Evolutionary conservation across 2,329 filamentous ascomycete genomes (phyloP), one percentile per base, ranked within the genome.

Genomic region (Fusarium subtropicale): DNA sequence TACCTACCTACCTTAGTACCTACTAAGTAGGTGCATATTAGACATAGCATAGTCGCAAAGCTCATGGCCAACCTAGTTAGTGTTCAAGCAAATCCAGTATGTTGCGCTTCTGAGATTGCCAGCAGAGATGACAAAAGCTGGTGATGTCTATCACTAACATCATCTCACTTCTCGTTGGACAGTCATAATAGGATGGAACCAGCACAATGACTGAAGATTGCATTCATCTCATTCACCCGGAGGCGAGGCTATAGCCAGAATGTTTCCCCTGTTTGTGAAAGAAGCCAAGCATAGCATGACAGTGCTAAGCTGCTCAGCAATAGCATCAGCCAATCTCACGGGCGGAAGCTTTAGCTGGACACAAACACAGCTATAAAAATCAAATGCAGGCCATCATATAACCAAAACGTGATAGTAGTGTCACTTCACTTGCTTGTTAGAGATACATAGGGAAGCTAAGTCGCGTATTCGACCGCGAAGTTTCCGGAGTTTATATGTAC

Each of bases 401-500:
- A 58, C 55, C 47, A 54, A 58, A 58, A 41, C 41, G 58, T 55
- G 33, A 58, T 59, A 66, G 58, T 64, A 72, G 66, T 73, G 47
- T 71, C 68, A 74, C 69, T 75, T 75, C 71, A 74, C 70, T 74
- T 74, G 64, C 59, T 63, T 71, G 68, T 69, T 76, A 74, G 68
- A 72, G 71, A 76, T 79, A 76, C 74, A 77, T 76, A 77, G 74
- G 75, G 74, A 76, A 76, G 74, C 76, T 72, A 76, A 76, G 73
- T 71, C 79, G 71, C 77, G 68, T 69, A 76, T 78, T 78, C 74
- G 71, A 78, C 76, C 75, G 77, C 77, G 56, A 69, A 67, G 64
- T 73, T 72, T 77, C 72, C 76, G 75, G 72, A 76, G 73, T 77
- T 76, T 71, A 79, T 82, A 83, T 82, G 73, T 82, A 83, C 81